A percentile compares a stretch with the other conserved stretches of the same genome.
Evolutionary conservation across 2,329 filamentous ascomycete species (phyloP).

Genomic region (Xylariomycetidae sp.): DNA sequence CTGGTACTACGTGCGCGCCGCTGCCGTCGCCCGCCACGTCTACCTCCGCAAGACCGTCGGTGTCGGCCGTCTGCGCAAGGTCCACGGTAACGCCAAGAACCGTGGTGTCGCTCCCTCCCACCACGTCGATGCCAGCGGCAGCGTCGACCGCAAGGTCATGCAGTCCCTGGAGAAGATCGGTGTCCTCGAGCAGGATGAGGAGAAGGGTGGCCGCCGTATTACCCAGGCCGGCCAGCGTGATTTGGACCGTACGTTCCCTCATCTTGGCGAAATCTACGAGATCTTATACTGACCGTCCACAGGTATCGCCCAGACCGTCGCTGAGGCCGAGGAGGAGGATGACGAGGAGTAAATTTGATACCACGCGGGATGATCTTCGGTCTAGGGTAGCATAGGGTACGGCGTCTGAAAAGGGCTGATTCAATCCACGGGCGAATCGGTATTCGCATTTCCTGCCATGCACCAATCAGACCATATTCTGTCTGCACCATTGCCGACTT

Average conservation of each 20-base stretch:
- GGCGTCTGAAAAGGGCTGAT: constrained; percentile 28
- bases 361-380: constrained; percentile 18
- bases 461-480: too few relatives aligned
- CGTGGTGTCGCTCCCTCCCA: constrained; percentile 84
- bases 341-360: constrained; percentile 55
- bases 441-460: constrained; percentile 12
- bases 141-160: constrained; percentile 94
- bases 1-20: constrained; percentile 91
- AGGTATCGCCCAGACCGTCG: constrained; percentile 75
- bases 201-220: constrained; percentile 97
- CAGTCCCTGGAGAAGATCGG: constrained; percentile 99
- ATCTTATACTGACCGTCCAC: constrained; percentile 6
- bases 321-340: constrained; percentile 64
- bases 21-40: constrained; percentile 93
- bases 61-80: constrained; percentile 95
- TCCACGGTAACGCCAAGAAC: constrained; percentile 96
- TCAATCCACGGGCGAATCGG: constrained; percentile 16
- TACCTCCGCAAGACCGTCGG: constrained; percentile 99
- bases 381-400: constrained; percentile 27
- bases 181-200: constrained; percentile 94
- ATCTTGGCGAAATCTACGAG: not conserved
- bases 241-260: constrained; percentile 67
- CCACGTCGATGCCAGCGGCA: constrained; percentile 92
- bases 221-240: constrained; percentile 98
- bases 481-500: too few relatives aligned